Percentiles rank a stretch among this genome's conserved stretches.
phyloP scores from a whole-genome alignment of 2,329 filamentous ascomycete species.

The Atkinsonella texensis region DNA sequence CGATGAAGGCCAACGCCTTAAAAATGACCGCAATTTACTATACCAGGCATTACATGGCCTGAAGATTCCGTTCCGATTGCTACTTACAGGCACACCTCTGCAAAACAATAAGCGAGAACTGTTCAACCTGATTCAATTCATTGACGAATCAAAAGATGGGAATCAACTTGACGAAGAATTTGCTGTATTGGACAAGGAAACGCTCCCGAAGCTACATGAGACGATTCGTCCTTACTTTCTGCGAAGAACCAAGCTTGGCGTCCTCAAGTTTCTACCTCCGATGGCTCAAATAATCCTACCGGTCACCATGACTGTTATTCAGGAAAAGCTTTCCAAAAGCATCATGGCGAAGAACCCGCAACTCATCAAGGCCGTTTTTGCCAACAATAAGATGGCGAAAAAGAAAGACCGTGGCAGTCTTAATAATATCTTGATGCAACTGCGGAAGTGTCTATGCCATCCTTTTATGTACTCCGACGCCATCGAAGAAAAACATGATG shows the following conservation, averaged over 20 bases:
- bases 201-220: constrained; percentile 67
- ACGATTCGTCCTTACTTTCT: constrained; percentile 65
- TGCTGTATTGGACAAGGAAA: constrained; percentile 67
- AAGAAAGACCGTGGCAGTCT: constrained; percentile 64
- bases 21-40: constrained; percentile 78
- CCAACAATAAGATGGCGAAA: constrained; percentile 48
- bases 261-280: constrained; percentile 81
- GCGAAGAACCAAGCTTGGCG: constrained; percentile 75
- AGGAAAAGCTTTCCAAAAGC: constrained; percentile 88
- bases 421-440: constrained; percentile 91
- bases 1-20: constrained; percentile 89
- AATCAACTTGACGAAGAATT: constrained; percentile 64
- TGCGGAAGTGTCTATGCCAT: constrained; percentile 89
- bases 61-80: constrained; percentile 68
- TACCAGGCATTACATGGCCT: constrained; percentile 64
- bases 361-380: constrained; percentile 78
- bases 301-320: constrained; percentile 86
- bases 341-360: constrained; percentile 86
- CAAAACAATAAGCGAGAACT: constrained; percentile 94
- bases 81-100: constrained; percentile 83
- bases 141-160: constrained; percentile 62
- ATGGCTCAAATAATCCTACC: constrained; percentile 94
- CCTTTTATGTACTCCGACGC: constrained; percentile 87
- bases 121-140: constrained; percentile 93
- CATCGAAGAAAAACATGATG: constrained; percentile 70